A percentile compares a stretch with the other conserved stretches of the same genome.
phyloP scores from a whole-genome alignment of 169 alveolate species.

The Haemoproteus tartakovskyi region DNA sequence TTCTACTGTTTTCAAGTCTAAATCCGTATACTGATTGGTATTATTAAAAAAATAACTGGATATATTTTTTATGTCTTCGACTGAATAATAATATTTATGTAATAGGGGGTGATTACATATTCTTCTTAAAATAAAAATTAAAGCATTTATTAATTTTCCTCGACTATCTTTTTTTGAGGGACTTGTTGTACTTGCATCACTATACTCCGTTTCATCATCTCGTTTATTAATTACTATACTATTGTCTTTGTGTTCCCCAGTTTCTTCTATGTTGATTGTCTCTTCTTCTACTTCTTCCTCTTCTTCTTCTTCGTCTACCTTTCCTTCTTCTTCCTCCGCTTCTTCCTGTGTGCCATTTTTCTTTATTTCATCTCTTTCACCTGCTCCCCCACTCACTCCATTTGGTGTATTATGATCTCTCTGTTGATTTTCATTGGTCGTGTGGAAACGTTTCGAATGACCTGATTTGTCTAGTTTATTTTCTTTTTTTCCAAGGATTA shows the following conservation, averaged over 20 bases:
- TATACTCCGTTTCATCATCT: slow-evolving; percentile 2
- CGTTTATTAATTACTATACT: slow-evolving; percentile 14
- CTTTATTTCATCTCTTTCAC: too few species aligned
- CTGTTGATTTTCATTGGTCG: too few species aligned
- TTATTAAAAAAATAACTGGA: slow-evolving; percentile 69
- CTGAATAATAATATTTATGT: slow-evolving; percentile 77
- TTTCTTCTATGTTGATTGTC: slow-evolving; percentile 48
- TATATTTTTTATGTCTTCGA: slow-evolving; percentile 72
- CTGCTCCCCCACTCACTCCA: too few species aligned
- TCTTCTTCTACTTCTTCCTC: slow-evolving; percentile 50
- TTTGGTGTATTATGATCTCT: too few species aligned
- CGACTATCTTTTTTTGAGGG: slow-evolving; percentile 61
- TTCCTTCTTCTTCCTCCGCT: background rate
- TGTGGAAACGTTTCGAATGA: too few species aligned
- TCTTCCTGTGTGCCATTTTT: background rate
- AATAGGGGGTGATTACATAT: slow-evolving; percentile 89
- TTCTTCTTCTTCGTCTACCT: slow-evolving; percentile 33
- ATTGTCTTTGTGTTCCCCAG: slow-evolving; percentile 29
- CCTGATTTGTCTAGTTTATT: background rate
- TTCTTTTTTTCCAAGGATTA: slow-evolving; percentile 10
- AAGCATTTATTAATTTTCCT: slow-evolving; percentile 78
- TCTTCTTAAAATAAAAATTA: slow-evolving; percentile 83
- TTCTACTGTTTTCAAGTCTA: slow-evolving; percentile 74
- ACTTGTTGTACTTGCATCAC: background rate
- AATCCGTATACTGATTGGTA: slow-evolving; percentile 75